A percentile compares a stretch with the other conserved stretches of the same genome.
These are phyloP conservation scores for Crassisporium funariophilum DNA, from an alignment of 768 basidiomycete genomes.

Conservation along the genomic window DNA sequence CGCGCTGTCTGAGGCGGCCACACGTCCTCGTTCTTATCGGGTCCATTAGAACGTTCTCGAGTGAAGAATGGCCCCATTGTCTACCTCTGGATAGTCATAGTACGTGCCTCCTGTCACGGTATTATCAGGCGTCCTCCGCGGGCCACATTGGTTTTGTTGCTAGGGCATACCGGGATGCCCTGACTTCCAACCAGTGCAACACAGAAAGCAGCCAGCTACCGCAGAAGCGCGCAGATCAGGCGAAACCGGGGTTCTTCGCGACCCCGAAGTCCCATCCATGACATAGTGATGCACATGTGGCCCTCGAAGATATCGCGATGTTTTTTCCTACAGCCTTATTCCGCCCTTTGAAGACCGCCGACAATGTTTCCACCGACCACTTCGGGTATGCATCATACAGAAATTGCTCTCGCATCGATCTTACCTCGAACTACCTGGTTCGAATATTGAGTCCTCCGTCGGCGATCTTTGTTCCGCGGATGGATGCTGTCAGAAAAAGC, in stretches of 20 bases:
- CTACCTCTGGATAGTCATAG: too few relatives aligned
- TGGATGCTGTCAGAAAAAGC: constrained; percentile 25
- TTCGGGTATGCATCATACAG: too few relatives aligned
- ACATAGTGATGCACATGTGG: neutral
- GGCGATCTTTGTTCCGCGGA: constrained; percentile 21
- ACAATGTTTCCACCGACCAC: neutral
- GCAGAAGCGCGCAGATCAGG: constrained; percentile 23
- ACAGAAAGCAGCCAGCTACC: constrained; percentile 17
- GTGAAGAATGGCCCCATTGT: too few relatives aligned
- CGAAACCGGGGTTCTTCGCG: neutral
- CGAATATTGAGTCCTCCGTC: neutral
- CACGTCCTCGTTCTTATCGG: too few relatives aligned
- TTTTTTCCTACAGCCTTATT: too few relatives aligned
- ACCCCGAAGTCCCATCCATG: neutral
- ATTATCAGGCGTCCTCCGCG: constrained; percentile 21
- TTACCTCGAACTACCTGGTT: constrained; percentile 6
- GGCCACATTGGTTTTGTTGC: constrained; percentile 14
- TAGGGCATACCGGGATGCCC: constrained; percentile 20
- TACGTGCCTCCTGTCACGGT: too few relatives aligned
- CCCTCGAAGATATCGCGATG: too few relatives aligned
- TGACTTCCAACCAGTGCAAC: constrained; percentile 13
- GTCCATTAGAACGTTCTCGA: too few relatives aligned
- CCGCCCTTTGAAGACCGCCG: neutral
- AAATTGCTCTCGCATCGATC: constrained; percentile 1
- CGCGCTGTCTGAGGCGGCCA: too few relatives aligned